Percentiles rank a stretch among this genome's conserved stretches.
Conservation (phyloP, 352 stramenopile genomes). For the Plasmopara halstedii region DNA sequence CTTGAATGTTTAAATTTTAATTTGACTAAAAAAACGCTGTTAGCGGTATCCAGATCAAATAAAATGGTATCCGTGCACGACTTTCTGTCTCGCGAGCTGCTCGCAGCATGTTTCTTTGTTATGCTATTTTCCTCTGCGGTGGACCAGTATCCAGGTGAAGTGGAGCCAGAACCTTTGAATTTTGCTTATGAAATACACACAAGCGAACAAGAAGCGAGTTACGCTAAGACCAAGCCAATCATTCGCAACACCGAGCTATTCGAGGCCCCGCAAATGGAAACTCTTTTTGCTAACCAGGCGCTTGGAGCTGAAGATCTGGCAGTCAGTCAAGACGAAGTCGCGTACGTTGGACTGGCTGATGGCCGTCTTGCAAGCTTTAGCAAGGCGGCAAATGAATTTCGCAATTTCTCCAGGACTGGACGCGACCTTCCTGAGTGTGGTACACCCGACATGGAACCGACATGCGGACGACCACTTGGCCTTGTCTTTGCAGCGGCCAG, state of each 20-base stretch:
- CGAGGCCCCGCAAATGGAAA: slow-evolving; percentile 19
- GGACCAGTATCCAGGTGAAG: slow-evolving; percentile 36
- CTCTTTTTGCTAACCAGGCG: slow-evolving; percentile 28
- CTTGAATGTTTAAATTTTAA: too few relatives aligned
- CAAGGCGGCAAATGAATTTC: slow-evolving; percentile 20
- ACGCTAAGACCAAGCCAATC: slow-evolving; percentile 13
- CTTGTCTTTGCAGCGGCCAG: slow-evolving; percentile 33
- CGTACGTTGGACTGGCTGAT: slow-evolving; percentile 42
- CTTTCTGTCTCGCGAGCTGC: slow-evolving; percentile 38
- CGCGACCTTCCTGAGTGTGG: slow-evolving; percentile 25
- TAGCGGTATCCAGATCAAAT: neutral
- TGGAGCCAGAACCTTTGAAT: slow-evolving; percentile 27
- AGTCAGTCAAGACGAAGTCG: slow-evolving; percentile 35
- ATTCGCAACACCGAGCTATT: slow-evolving; percentile 16
- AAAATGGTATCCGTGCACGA: slow-evolving; percentile 7
- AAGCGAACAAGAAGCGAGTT: slow-evolving; percentile 33
- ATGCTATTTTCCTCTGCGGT: slow-evolving; percentile 46
- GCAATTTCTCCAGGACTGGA: slow-evolving; percentile 44
- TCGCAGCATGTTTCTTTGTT: slow-evolving; percentile 38
- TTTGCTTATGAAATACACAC: slow-evolving; percentile 31
- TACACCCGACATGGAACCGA: slow-evolving; percentile 25
- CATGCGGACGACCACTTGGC: slow-evolving; percentile 44
- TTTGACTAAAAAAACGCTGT: too few relatives aligned
- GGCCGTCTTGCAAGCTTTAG: slow-evolving; percentile 44
- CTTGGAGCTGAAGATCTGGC: slow-evolving; percentile 40